Evolutionary conservation across 2,329 filamentous ascomycete species (phyloP).

Genomic region (Hypoxylon sp.): DNA sequence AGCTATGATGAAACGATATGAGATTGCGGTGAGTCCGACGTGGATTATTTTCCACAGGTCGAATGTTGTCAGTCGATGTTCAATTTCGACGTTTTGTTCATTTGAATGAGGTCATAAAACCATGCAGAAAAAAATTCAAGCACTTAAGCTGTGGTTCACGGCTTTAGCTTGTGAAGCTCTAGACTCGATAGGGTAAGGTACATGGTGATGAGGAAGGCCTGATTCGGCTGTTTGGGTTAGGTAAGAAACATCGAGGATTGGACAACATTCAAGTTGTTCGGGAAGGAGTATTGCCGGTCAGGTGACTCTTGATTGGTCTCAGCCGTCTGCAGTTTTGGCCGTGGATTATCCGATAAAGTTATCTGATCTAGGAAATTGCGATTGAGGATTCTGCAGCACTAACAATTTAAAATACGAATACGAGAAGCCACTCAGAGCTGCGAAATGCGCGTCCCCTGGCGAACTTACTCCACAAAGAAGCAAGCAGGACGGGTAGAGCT

Average conservation of each 20-base stretch:
- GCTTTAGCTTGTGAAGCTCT: conserved; percentile 15
- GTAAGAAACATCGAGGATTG: conserved; percentile 15
- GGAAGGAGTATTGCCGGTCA: conserved; percentile 30
- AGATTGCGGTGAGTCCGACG: conserved; percentile 34
- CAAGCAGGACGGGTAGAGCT: conserved; percentile 43
- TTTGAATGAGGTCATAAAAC: conserved; percentile 50
- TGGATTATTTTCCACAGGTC: conserved; percentile 44
- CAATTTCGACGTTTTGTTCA: conserved; percentile 25
- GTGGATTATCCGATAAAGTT: conserved; percentile 40
- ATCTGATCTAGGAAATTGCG: conserved; percentile 32
- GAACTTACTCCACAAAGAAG: conserved; percentile 33
- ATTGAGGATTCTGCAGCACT: conserved; percentile 4
- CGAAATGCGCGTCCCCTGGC: conserved; percentile 27
- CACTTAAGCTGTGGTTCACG: conserved; percentile 10
- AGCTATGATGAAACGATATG: conserved; percentile 36
- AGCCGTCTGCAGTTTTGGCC: not conserved
- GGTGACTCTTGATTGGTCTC: conserved; percentile 23
- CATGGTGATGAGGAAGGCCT: not conserved
- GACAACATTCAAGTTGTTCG: conserved; percentile 11
- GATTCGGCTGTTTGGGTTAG: conserved; percentile 22
- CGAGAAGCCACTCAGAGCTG: conserved; percentile 23
- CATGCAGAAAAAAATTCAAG: conserved; percentile 25
- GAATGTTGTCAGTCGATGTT: conserved; percentile 51
- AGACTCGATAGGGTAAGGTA: conserved; percentile 26
- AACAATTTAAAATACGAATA: conserved; percentile 44